Evolutionary conservation across 2,329 filamentous ascomycete species (phyloP), one percentile per base, ranked within the genome.

Genomic region (Talaromyces sp.): DNA sequence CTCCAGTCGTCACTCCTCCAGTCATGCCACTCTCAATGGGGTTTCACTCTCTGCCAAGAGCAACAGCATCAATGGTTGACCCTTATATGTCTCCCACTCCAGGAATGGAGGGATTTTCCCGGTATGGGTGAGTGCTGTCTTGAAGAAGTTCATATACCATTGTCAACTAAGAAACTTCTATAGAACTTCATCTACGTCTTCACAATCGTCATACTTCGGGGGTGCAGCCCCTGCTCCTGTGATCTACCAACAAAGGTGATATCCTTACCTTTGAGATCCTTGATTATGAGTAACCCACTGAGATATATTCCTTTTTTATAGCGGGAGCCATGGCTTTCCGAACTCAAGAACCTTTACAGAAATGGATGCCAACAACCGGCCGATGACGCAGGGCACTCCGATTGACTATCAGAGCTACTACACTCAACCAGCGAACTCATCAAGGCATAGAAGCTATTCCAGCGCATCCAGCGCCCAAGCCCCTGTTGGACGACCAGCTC

Each of bases 161-260:
- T 6, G 25, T n/a, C 2, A 7, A 35, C 37, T 51, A 37, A 53
- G 7, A 39, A 17, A 17, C 2, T 43, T 19, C n/a, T 28, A n/a
- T 35, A 59, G 57, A 22, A 56, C 45, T 22, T 45, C 57, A 35
- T 56, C 57, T 33, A 56, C 57, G 15, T 54, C 57, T 36, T 68
- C 68, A 4, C 70, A 68, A 43, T 59, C 70, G 33, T 61, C 55
- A 36, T 64, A 69, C 53, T 73, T 72, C 52, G 65, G 63, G 50
- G 59, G 63, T 54, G 63, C 70, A 39, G 63, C 65, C 41, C 64
- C 65, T 41, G 46, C 63, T 55, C 69, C 70, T 36, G 58, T 71
- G 48, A 65, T 73, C 19, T 73, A 72, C 61, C 70, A 72, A 45
- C 69, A 67, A 74, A 74, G 72, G 72, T 74, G 72, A 56, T 59